These are phyloP conservation scores for Heracleum sosnowskyi DNA, from an alignment of 129 eudicot species.

Conservation along the genomic window DNA sequence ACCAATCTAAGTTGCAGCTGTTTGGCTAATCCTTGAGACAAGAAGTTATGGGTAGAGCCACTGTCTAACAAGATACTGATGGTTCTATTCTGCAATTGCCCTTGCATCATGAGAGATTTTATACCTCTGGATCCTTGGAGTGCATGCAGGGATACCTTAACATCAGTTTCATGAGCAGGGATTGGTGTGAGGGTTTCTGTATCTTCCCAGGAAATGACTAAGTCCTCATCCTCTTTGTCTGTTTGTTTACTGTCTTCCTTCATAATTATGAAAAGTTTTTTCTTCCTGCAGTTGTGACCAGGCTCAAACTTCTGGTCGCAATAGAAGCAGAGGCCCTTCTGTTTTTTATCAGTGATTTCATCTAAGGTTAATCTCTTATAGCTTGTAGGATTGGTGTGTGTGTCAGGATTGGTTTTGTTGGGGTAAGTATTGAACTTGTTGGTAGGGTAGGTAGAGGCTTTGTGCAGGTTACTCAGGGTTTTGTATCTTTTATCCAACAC, in stretches of 20 bases:
- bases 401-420: too few relatives aligned
- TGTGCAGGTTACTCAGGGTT: too few relatives aligned
- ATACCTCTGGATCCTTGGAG: rapidly evolving
- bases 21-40: background rate
- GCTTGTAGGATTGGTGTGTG: too few relatives aligned
- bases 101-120: background rate
- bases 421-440: too few relatives aligned
- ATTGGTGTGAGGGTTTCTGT: too few relatives aligned
- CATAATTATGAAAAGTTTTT: rapidly evolving
- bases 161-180: too few relatives aligned
- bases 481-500: too few relatives aligned
- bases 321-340: background rate
- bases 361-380: too few relatives aligned
- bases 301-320: background rate
- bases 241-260: rapidly evolving
- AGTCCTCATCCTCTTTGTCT: rapidly evolving
- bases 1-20: rapidly evolving
- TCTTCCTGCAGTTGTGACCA: background rate
- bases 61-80: background rate
- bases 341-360: background rate
- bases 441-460: too few relatives aligned
- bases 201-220: background rate
- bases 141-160: background rate
- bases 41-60: background rate
- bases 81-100: rapidly evolving